Evolutionary conservation across 208 protist species (phyloP), one percentile per base, ranked within the genome.

Genomic region (Crithidia thermophila): DNA sequence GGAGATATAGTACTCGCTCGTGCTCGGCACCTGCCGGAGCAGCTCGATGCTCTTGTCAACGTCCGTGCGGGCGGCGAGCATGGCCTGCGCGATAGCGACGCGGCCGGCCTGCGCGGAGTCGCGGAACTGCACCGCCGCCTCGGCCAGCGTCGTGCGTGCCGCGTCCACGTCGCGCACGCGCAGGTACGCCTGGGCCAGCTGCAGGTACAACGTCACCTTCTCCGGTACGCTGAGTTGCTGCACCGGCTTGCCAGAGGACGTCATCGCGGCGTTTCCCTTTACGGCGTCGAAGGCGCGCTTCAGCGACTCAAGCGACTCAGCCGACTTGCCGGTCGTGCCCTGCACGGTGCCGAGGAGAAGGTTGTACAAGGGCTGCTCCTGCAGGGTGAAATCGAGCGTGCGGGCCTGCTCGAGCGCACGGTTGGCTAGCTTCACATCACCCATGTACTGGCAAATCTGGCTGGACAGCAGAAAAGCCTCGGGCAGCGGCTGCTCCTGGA

Each of bases 371-470:
- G 95, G 88, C 66, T 89, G 83, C 63, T 98, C 91, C 57, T 96
- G 91, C 21, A 98, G 67, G 31, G 92, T 81, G 79, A 98, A 98
- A 70, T 98, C 90, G 30, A 96, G 77, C 10, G 87, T 96, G 31
- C 98, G 78, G 13, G 94, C 96, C 70, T 95, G 86, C 63, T 98
- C 92, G 8, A 98, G 85, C 8, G 91, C 83, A 27, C 90, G 79
- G 33, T 45, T 65, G 5, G 97, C 97, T n/a, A 89, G 53, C 37
- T 70, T 82, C 36, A 82, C 64, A 33, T 97, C 88, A 14, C 94
- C 90, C 67, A 90, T 77, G 55, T 92, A 85, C 47, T 94, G 82
- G 49, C 84, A 91, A 36, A 98, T 90, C 69, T 98, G 94, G 20
- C 94, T 93, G 10, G 83, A 88, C 16, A 98, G 77, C 20, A 98